Conservation (phyloP, 73 alveolate genomes). For the Paramecium sonneborni region DNA sequence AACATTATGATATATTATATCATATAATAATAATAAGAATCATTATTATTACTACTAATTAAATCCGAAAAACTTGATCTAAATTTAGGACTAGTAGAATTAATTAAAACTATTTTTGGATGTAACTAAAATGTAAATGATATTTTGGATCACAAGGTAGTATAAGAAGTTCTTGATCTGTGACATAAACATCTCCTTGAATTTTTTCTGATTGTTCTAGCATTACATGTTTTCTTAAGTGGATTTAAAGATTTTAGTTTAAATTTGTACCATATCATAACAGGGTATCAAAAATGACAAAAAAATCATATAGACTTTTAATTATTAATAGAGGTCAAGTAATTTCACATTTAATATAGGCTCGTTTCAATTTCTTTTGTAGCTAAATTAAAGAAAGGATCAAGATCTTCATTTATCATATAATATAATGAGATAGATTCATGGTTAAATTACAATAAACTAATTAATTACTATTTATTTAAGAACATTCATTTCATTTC, state of each 20-base stretch:
- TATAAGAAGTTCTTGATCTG: neutral
- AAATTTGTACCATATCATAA: neutral
- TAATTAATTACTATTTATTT: neutral
- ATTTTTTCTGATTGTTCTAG: neutral
- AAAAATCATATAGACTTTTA: neutral
- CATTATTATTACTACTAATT: neutral
- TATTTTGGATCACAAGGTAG: conserved; percentile 1
- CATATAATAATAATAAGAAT: neutral
- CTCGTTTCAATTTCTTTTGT: neutral
- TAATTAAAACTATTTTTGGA: neutral
- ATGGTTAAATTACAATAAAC: neutral
- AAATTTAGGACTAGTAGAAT: neutral
- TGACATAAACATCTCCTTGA: neutral
- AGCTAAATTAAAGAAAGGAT: neutral
- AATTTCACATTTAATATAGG: neutral
- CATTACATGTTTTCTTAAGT: neutral
- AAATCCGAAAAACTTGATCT: neutral
- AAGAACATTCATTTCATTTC: neutral
- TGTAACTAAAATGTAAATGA: neutral
- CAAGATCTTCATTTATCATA: neutral
- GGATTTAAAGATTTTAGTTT: neutral
- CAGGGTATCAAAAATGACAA: neutral
- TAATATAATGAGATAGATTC: no score
- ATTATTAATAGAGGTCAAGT: neutral
- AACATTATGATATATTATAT: conserved; percentile 30